These are phyloP conservation scores for Nicotiana undulata DNA, from an alignment of 257 asterid species.

Conservation along the genomic window DNA sequence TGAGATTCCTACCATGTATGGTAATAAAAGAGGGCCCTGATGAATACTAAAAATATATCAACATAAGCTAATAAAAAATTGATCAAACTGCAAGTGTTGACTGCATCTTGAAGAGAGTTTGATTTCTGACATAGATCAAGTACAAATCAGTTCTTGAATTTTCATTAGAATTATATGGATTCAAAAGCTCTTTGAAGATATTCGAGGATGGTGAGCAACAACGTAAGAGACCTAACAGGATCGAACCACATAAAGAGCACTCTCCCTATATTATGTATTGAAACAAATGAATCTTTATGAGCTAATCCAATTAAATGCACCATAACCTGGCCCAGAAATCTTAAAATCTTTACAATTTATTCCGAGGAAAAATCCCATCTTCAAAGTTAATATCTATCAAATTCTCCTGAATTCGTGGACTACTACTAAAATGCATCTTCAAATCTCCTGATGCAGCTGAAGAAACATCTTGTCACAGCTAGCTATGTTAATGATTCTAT, in stretches of 20 bases:
- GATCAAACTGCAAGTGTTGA: not conserved
- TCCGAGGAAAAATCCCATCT: not conserved
- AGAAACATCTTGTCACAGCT: constrained; percentile 85
- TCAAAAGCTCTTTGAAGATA: not conserved
- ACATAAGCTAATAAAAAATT: not conserved
- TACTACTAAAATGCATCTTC: not conserved
- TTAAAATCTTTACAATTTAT: not conserved
- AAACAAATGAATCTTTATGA: not conserved
- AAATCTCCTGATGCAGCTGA: constrained; percentile 40
- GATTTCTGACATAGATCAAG: not conserved
- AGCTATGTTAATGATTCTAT: constrained; percentile 90
- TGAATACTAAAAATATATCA: not conserved
- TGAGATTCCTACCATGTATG: not conserved
- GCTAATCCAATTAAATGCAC: not conserved
- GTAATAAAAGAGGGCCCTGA: not conserved
- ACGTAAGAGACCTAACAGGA: not conserved
- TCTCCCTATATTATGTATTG: not conserved
- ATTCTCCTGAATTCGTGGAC: not conserved
- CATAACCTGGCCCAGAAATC: not conserved
- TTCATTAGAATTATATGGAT: not conserved
- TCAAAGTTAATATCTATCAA: not conserved
- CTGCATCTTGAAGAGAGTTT: not conserved
- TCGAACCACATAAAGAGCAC: not conserved
- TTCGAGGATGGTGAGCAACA: not conserved
- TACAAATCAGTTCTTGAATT: not conserved